Evolutionary conservation across 371 early-diverging fungal genomes (phyloP).

Genomic region (Globomyces sp.): DNA sequence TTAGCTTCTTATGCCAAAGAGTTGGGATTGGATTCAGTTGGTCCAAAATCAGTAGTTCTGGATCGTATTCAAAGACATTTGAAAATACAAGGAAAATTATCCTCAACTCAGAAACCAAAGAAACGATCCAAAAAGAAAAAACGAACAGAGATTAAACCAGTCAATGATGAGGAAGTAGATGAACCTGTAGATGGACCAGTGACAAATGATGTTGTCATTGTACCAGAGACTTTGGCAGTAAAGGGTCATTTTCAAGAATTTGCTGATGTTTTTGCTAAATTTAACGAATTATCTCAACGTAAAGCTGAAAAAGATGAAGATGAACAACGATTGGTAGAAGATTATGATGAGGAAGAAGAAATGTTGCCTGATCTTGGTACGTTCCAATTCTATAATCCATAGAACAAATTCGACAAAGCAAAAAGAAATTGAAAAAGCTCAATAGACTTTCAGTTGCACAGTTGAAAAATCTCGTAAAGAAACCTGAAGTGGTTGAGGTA

Average conservation of each 20-base stretch:
- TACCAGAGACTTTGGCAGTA: constrained; percentile 23
- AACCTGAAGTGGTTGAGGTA: constrained; percentile 95
- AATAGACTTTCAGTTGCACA: constrained; percentile 84
- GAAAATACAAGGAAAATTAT: constrained; percentile 4
- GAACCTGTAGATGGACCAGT: constrained; percentile 8
- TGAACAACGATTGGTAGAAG: constrained; percentile 19
- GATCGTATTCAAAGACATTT: constrained; percentile 26
- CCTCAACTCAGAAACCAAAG: constrained; percentile 17
- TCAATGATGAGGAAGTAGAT: background rate
- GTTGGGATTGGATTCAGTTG: constrained; percentile 28
- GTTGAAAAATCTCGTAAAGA: constrained; percentile 84
- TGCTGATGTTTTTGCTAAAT: constrained; percentile 32
- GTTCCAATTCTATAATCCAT: background rate
- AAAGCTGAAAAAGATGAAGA: constrained; percentile 18
- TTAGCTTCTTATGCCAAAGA: constrained; percentile 11
- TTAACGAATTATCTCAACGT: constrained; percentile 17
- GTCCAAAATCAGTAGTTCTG: constrained; percentile 19
- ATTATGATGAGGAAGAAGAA: constrained; percentile 21
- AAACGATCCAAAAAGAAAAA: constrained; percentile 25
- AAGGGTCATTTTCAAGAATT: constrained; percentile 23
- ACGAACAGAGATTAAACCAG: background rate
- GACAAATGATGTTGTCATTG: constrained; percentile 33
- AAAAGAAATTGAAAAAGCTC: constrained; percentile 60
- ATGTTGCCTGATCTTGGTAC: background rate
- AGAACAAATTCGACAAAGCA: constrained; percentile 28